phyloP scores from a whole-genome alignment of 73 alveolate species.

The Blepharisma stoltei region DNA sequence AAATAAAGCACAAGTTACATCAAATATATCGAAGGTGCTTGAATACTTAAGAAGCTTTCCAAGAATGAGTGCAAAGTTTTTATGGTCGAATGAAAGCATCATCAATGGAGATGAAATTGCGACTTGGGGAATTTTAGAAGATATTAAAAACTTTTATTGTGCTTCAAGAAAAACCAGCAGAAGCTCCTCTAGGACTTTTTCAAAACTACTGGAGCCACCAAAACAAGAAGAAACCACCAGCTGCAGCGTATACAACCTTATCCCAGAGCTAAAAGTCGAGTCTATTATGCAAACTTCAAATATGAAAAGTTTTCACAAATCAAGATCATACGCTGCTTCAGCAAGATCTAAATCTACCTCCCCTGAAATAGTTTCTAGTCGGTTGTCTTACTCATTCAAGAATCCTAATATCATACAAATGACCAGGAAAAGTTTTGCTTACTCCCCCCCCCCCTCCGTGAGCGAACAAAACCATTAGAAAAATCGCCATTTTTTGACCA shows the following conservation, averaged over 20 bases:
- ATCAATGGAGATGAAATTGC: background rate
- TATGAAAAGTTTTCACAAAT: conserved; percentile 14
- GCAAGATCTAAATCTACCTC: background rate
- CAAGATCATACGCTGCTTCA: background rate
- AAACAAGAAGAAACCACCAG: background rate
- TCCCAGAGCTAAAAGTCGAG: conserved; percentile 3
- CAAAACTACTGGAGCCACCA: background rate
- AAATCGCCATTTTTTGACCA: too few species aligned
- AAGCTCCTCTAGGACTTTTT: background rate
- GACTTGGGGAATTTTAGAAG: background rate
- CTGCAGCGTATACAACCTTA: background rate
- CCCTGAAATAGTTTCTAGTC: background rate
- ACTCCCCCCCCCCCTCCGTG: too few species aligned
- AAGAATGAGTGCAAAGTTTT: background rate
- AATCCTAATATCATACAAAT: background rate
- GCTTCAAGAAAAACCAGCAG: background rate
- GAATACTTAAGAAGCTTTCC: conserved; percentile 52
- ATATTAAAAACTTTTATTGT: background rate
- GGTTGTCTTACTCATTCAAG: background rate
- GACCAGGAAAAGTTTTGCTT: background rate
- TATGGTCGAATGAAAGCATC: background rate
- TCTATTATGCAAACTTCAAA: background rate
- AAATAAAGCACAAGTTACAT: conserved; percentile 50
- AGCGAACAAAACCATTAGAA: too few species aligned
- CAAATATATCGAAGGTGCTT: conserved; percentile 54